Evolutionary conservation across 805 yeast genomes (phyloP).

Genomic region (Yarrowia sp.): DNA sequence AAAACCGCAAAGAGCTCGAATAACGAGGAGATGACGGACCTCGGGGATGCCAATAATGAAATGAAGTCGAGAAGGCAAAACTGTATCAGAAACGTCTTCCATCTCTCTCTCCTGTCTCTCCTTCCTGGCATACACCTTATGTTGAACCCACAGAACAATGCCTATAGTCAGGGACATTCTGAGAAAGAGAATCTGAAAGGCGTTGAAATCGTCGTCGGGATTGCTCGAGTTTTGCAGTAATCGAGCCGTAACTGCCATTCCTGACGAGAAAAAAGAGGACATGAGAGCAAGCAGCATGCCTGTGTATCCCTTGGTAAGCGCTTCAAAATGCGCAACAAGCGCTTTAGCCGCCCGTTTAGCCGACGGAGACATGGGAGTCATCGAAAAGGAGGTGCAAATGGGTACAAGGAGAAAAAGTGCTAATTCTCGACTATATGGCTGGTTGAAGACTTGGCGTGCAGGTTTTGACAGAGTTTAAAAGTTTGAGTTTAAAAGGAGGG

Average conservation of each 20-base stretch:
- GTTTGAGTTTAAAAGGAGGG: too few relatives aligned
- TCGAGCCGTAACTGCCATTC: slow-evolving; percentile 79
- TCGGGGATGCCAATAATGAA: slow-evolving; percentile 63
- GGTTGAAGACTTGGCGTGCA: too few relatives aligned
- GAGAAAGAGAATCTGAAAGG: slow-evolving; percentile 76
- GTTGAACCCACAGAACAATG: slow-evolving; percentile 53
- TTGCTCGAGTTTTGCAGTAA: slow-evolving; percentile 65
- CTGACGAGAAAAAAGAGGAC: slow-evolving; percentile 75
- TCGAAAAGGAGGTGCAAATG: too few relatives aligned
- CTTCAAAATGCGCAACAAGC: neutral
- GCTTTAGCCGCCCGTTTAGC: neutral
- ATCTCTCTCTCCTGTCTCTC: slow-evolving; percentile 55
- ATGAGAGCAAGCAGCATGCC: slow-evolving; percentile 66
- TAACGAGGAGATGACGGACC: slow-evolving; percentile 59
- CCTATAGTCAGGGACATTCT: slow-evolving; percentile 73
- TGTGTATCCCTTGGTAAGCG: slow-evolving; percentile 45
- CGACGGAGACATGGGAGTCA: too few relatives aligned
- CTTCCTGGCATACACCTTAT: slow-evolving; percentile 60
- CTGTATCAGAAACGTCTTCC: slow-evolving; percentile 52
- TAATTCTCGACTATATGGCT: too few relatives aligned
- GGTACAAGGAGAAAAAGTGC: too few relatives aligned
- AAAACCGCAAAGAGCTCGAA: slow-evolving; percentile 77
- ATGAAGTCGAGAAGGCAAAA: slow-evolving; percentile 46
- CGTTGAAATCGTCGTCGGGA: slow-evolving; percentile 70
- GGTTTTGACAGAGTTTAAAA: too few relatives aligned